These are phyloP conservation scores for Ophiostoma ips DNA, from an alignment of 2,329 filamentous ascomycete genomes.

Conservation along the genomic window DNA sequence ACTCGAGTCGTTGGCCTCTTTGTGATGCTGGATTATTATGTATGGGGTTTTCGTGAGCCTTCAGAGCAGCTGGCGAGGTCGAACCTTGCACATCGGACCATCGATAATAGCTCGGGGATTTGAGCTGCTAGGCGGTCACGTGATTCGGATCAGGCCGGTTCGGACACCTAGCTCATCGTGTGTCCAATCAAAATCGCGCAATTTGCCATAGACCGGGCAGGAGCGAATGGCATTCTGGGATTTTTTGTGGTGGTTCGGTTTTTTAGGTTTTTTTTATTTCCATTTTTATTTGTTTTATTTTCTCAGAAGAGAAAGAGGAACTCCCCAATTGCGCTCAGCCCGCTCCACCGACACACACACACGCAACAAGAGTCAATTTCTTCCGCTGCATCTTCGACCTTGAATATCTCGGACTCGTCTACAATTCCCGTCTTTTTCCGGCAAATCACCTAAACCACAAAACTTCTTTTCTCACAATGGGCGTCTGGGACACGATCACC, in stretches of 20 bases:
- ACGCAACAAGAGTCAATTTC: not conserved
- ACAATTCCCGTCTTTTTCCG: not conserved
- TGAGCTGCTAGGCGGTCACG: constrained; percentile 4
- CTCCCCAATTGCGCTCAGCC: constrained; percentile 4
- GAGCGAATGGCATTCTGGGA: not conserved
- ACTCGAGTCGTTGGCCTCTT: no score
- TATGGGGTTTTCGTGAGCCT: no score
- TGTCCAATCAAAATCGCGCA: constrained; percentile 14
- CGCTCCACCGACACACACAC: constrained; percentile 8
- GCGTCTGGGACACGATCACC: constrained; percentile 51
- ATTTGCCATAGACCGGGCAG: constrained; percentile 12
- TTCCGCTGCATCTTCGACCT: not conserved
- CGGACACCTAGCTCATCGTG: not conserved
- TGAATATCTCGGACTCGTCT: not conserved
- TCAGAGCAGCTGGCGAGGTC: no score
- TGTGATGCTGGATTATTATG: no score
- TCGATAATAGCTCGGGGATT: constrained; percentile 4
- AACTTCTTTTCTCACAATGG: constrained; percentile 29
- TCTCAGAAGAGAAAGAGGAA: not conserved
- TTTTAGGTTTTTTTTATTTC: not conserved
- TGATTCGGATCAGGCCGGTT: constrained; percentile 14
- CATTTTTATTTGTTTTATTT: constrained; percentile 2
- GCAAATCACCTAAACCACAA: not conserved
- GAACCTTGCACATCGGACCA: no score
- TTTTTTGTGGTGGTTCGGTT: not conserved